Evolutionary conservation across 768 basidiomycete genomes (phyloP).

Genomic region (Tylopilus sp.): DNA sequence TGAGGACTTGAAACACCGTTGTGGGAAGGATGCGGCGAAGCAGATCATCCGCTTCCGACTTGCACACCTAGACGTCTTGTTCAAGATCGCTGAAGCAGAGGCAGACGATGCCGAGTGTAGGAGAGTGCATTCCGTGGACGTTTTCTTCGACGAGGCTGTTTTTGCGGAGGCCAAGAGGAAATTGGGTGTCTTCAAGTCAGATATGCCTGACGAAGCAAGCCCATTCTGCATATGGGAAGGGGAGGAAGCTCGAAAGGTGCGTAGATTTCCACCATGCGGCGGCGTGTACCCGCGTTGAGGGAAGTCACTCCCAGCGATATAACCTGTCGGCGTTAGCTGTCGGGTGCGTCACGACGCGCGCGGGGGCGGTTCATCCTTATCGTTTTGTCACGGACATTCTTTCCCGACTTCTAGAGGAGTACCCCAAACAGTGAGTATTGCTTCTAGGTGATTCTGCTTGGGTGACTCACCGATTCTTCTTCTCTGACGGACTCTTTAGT

Average conservation of each 20-base stretch:
- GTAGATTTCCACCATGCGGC: constrained; percentile 2
- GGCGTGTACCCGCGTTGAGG: background rate
- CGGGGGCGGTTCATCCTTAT: constrained; percentile 69
- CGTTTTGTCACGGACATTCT: constrained; percentile 62
- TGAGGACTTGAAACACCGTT: constrained; percentile 30
- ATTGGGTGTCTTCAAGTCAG: constrained; percentile 43
- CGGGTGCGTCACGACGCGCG: constrained; percentile 52
- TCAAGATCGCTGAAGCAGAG: constrained; percentile 30
- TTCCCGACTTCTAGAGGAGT: constrained; percentile 45
- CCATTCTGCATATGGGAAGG: constrained; percentile 28
- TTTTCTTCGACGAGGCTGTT: constrained; percentile 29
- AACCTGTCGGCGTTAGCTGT: constrained; percentile 42
- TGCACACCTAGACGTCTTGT: constrained; percentile 34
- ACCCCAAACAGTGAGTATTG: constrained; percentile 36
- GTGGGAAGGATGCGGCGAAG: constrained; percentile 39
- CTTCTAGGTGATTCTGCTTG: constrained; percentile 7
- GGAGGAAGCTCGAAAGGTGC: constrained; percentile 34
- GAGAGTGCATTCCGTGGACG: constrained; percentile 32
- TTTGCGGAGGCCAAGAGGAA: constrained; percentile 41
- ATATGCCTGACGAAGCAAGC: constrained; percentile 48
- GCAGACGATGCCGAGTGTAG: constrained; percentile 27
- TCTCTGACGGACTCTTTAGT: constrained; percentile 4
- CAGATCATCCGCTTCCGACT: constrained; percentile 39
- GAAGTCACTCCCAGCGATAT: constrained; percentile 38
- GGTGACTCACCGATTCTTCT: background rate